Conservation (phyloP, 208 protist species). For the Naegleria gruberi region DNA sequence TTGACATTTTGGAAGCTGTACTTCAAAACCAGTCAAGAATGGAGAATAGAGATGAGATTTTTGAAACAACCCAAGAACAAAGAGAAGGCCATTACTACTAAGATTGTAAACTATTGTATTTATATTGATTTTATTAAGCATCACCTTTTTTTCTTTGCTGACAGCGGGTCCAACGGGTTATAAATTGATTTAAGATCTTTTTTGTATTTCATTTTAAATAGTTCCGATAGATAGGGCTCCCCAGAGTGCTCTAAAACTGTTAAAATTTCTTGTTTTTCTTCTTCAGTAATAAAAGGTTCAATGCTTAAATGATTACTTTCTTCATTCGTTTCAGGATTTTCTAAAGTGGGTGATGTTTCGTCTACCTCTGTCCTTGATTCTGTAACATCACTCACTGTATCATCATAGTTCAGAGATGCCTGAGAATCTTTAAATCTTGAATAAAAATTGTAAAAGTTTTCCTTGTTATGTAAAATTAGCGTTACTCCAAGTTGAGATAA, state of each 20-base stretch:
- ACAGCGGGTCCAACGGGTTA: too few relatives aligned
- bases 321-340: background rate
- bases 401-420: background rate
- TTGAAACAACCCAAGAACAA: background rate
- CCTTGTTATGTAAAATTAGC: background rate
- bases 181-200: too few relatives aligned
- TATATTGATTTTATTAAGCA: too few relatives aligned
- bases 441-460: conserved; percentile 10
- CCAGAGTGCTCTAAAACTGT: background rate
- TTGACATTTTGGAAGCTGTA: background rate
- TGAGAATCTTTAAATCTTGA: background rate
- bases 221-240: background rate
- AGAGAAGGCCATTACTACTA: background rate
- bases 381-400: background rate
- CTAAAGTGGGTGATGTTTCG: background rate
- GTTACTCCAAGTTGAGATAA: background rate
- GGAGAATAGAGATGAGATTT: background rate
- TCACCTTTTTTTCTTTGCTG: too few relatives aligned
- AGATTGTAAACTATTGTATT: background rate
- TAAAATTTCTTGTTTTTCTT: background rate
- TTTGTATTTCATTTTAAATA: background rate
- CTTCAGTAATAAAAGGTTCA: background rate
- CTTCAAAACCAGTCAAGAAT: background rate
- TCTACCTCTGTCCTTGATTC: background rate
- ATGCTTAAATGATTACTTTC: background rate